A percentile compares a stretch with the other conserved stretches of the same genome.
phyloP scores from a whole-genome alignment of 2,329 filamentous ascomycete genomes.

The Orbilia oligospora region DNA sequence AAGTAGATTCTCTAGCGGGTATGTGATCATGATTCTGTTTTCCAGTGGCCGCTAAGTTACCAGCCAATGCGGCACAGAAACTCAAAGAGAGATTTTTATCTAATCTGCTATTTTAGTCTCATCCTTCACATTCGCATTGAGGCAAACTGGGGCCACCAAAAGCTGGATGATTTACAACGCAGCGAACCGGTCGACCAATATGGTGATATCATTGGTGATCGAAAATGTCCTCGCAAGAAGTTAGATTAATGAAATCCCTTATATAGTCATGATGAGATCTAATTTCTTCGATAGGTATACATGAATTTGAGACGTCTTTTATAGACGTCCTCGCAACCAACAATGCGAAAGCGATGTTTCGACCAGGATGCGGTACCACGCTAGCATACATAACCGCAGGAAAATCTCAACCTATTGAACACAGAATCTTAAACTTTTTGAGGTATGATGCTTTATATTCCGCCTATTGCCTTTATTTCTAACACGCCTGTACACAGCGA shows the following conservation, averaged over 20 bases:
- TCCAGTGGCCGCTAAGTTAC: not conserved
- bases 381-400: conserved; percentile 21
- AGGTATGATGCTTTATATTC: not conserved
- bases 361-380: conserved; percentile 16
- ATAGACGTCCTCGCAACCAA: conserved; percentile 13
- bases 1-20: not conserved
- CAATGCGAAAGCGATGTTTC: conserved; percentile 25
- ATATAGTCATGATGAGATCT: not conserved
- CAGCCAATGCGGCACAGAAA: too few species aligned
- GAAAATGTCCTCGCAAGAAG: conserved; percentile 14
- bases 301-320: conserved; percentile 41
- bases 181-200: conserved; percentile 16
- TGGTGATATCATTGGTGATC: conserved; percentile 7
- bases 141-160: not conserved
- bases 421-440: conserved; percentile 12
- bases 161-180: conserved; percentile 44
- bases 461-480: too few species aligned
- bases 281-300: conserved; percentile 6
- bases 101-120: conserved; percentile 1
- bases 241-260: not conserved
- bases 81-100: too few species aligned
- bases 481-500: not conserved
- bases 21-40: not conserved
- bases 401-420: not conserved
- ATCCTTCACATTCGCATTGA: conserved; percentile 21